Evolutionary conservation across 2,329 filamentous ascomycete species (phyloP), one percentile per base, ranked within the genome.

Genomic region (Sclerotinia spermophila): DNA sequence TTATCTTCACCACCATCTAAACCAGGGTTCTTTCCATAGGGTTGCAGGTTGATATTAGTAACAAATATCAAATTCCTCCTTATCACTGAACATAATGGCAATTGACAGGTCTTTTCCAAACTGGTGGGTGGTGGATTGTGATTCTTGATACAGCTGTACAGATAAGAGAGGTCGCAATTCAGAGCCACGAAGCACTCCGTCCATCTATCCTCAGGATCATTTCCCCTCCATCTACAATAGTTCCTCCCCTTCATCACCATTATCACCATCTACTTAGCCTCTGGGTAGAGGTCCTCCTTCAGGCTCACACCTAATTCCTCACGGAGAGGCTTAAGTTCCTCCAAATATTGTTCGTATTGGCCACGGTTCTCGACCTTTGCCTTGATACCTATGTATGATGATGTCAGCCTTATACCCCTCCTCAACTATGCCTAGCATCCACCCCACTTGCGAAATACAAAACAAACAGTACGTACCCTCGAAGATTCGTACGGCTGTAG

Each of bases 381-480:
- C 86, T 97, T 97, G 88, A 99, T 92, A 80, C 95, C 94, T 97
- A 79, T 72, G 62, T n/a, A 42, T 27, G 44, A 44, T 51, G 51
- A 56, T 40, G 66, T 77, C 61, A 77, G 75, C 67, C 65, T 51
- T 35, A 38, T 96, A 80, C 93, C 91, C 89, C 96, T 98, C 89
- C 99, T 96, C 78, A 98, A 96, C 90, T 99, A 98, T 84, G 94
- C 93, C 86, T 97, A 97, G 88, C 98, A 92, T 80, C 95, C 94
- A 97, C 79, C 79, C 72, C 65, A 33, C 51, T 27, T 60, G 45
- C 38, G 53, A 40, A 33, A 65, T 74, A 45, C 75, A 73, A 68
- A 61, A 35, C 24, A 48, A 64, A 60, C 42, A 59, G 33, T 69
- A 77, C 89, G 79, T 89, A 97, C 94, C 96, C 89, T 99, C 96